Percentiles rank a stretch among this genome's conserved stretches.
Conservation (phyloP, 1,139 yeast species). For the Zhuliangozyma parablackwelliae region DNA sequence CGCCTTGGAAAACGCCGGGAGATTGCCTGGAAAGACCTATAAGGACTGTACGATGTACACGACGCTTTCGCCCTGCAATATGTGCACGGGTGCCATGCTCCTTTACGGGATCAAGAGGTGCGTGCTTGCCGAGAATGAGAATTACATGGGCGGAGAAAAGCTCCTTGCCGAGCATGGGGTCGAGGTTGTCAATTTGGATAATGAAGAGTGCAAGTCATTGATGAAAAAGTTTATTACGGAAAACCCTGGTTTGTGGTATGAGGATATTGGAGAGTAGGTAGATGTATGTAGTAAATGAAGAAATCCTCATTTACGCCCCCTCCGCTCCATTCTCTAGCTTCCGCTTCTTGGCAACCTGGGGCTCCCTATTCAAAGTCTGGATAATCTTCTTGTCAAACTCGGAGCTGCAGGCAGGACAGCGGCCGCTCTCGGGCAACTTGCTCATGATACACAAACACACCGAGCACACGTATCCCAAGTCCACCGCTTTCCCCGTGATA, state of each 20-base stretch:
- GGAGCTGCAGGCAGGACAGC: conserved; percentile 51
- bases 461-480: conserved; percentile 91
- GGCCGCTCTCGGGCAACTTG: conserved; percentile 57
- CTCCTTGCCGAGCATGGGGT: conserved; percentile 63
- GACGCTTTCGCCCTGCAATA: conserved; percentile 85
- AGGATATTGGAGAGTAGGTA: conserved; percentile 70
- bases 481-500: conserved; percentile 81
- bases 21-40: conserved; percentile 65
- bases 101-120: conserved; percentile 83
- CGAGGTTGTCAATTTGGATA: conserved; percentile 67
- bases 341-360: conserved; percentile 44
- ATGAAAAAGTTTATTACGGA: conserved; percentile 76
- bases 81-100: conserved; percentile 93
- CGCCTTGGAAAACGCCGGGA: conserved; percentile 84
- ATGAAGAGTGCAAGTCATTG: conserved; percentile 62
- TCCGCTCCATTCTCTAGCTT: conserved; percentile 18
- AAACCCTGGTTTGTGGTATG: conserved; percentile 80
- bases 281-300: neutral
- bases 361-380: conserved; percentile 43
- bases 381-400: conserved; percentile 49
- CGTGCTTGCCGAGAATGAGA: conserved; percentile 83
- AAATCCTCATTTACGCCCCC: neutral
- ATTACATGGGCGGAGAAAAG: conserved; percentile 75
- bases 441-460: conserved; percentile 82
- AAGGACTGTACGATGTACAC: conserved; percentile 80